Base-by-base conservation (phyloP, 352 stramenopile species). In the Pythium rishiriense region DNA sequence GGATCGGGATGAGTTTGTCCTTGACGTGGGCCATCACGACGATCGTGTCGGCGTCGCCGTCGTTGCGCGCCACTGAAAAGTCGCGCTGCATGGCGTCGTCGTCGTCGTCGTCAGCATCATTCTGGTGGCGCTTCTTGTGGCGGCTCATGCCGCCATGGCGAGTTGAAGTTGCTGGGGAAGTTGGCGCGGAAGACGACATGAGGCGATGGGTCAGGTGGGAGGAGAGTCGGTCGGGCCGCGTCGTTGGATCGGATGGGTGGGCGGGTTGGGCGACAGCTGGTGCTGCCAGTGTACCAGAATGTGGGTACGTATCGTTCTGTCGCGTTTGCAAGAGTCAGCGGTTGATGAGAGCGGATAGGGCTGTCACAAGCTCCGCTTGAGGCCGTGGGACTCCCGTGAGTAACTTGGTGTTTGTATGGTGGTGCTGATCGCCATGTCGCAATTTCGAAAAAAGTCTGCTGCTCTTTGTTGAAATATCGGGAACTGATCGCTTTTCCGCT, bases 1-100 rank as follows among this genome's bases (percentile, higher is more conserved):
- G 74, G 24, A 91, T 70, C 1, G 79, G 72, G 56, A 93, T 87
- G 62, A 89, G 79, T 68, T 89, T 88, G 64, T 93, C 82, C 6
- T 69, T 64, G 22, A 91, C 71, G 59, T 90, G 81, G n/a, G 75
- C 79, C 60, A 90, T 58, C 22, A 90, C 59, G 3, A 73, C 78
- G 55, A 89, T 87, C 31, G 80, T 79, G 47, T 87, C 80, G 8
- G 77, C 66, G 22, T 71, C 70, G 29, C 76, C 80, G 17, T 89
- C 80, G 63, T 89, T 87, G 17, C 55, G 59, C 31, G 62, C 62
- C 41, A 73, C 62, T 8, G 57, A 49, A 26, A 49, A 63, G 21
- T 58, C 51, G 25, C 26, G 48, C 53, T 51, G 17, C 22, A 63
- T 35, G 21, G 50, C 52, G 26, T 66, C 51, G 24, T 66, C 51